Percentiles rank a stretch among this genome's conserved stretches.
These are phyloP conservation scores for Verticillium nonalfalfae DNA, from an alignment of 2,329 filamentous ascomycete genomes.

Conservation along the genomic window DNA sequence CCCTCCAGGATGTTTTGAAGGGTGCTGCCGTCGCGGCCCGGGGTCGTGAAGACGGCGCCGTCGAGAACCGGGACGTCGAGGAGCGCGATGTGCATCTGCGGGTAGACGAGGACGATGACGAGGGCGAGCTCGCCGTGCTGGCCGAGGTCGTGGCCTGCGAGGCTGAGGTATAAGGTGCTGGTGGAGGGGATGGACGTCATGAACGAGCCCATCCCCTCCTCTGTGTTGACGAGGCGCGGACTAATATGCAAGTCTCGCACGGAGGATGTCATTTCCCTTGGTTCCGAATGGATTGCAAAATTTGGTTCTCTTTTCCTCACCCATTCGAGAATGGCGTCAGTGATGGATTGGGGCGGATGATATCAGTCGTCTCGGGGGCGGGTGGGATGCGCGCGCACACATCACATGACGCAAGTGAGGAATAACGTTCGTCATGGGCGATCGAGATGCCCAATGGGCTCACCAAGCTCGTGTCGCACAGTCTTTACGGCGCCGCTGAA, in stretches of 20 bases:
- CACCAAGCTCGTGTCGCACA: too few relatives aligned
- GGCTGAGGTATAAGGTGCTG: background rate
- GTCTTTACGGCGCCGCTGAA: too few relatives aligned
- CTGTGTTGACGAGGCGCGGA: background rate
- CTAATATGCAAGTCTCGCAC: background rate
- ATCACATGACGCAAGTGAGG: too few relatives aligned
- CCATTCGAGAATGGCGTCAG: too few relatives aligned
- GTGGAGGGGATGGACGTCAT: background rate
- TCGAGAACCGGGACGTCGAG: background rate
- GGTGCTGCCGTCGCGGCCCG: background rate
- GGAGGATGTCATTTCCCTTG: background rate
- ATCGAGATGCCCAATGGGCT: too few relatives aligned
- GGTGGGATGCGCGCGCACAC: too few relatives aligned
- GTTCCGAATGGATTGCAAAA: background rate
- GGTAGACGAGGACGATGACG: background rate
- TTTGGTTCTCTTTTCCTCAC: too few relatives aligned
- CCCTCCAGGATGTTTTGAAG: background rate
- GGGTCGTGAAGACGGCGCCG: background rate
- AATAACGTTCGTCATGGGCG: too few relatives aligned
- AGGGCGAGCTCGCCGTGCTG: background rate
- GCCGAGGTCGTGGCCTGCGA: background rate
- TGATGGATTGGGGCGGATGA: too few relatives aligned
- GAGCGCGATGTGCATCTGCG: background rate
- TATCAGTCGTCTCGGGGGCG: too few relatives aligned
- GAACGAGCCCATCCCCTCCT: background rate